These are phyloP conservation scores for Talaromyces verruculosus DNA, from an alignment of 2,329 filamentous ascomycete species.

Conservation along the genomic window DNA sequence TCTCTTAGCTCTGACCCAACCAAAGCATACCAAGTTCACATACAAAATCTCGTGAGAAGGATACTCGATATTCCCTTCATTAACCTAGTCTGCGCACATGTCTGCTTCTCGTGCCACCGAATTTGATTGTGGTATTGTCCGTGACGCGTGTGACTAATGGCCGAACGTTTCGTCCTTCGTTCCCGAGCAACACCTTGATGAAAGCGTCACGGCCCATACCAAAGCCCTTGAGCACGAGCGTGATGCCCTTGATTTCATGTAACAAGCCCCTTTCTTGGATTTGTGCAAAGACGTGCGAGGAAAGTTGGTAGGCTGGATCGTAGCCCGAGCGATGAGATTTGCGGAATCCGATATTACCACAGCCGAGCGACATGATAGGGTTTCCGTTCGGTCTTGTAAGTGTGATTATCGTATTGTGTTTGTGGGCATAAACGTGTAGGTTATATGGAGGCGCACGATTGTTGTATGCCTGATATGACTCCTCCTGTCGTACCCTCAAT, in stretches of 20 bases:
- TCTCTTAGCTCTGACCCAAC: background rate
- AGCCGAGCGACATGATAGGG: constrained; percentile 74
- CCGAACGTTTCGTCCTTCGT: constrained; percentile 74
- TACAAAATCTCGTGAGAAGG: background rate
- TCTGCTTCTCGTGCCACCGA: constrained; percentile 86
- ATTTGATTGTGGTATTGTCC: constrained; percentile 88
- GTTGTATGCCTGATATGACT: constrained; percentile 29
- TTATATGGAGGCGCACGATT: constrained; percentile 63
- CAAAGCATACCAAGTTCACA: too few relatives aligned
- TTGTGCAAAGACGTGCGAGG: constrained; percentile 76
- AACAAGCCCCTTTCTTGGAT: constrained; percentile 80
- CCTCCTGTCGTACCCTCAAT: constrained; percentile 19
- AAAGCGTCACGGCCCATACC: constrained; percentile 84
- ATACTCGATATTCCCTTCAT: constrained; percentile 20
- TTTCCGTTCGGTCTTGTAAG: constrained; percentile 78
- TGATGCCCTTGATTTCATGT: constrained; percentile 71
- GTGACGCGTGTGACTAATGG: constrained; percentile 74
- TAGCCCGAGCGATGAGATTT: constrained; percentile 79
- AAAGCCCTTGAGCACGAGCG: constrained; percentile 82
- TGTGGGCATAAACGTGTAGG: constrained; percentile 80
- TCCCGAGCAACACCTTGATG: constrained; percentile 82
- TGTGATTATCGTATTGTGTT: constrained; percentile 95
- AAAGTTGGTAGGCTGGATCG: constrained; percentile 89
- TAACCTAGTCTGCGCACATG: constrained; percentile 77
- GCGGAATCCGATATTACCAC: constrained; percentile 87